Evolutionary conservation across 31 red algal species (phyloP).

Genomic region (Asparagopsis taxiformis): DNA sequence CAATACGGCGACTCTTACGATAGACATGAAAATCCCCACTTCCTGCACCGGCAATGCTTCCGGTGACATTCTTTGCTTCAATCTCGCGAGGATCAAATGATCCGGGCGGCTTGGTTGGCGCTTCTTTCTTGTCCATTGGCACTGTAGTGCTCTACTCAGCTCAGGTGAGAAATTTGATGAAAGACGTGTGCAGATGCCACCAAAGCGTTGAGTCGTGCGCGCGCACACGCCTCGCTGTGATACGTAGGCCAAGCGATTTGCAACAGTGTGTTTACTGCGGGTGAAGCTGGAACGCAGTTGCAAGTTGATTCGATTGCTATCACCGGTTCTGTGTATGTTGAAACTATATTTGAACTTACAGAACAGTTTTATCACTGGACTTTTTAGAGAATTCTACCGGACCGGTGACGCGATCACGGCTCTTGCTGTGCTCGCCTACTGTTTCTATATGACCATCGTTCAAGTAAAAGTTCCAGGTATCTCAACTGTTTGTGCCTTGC

Average conservation of each 20-base stretch:
- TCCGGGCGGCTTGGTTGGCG: neutral
- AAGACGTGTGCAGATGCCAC: neutral
- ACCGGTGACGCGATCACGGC: neutral
- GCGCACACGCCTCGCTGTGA: too few relatives aligned
- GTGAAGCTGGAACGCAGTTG: neutral
- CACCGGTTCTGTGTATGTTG: neutral
- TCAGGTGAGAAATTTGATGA: neutral
- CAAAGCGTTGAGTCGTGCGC: neutral
- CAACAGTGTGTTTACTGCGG: neutral
- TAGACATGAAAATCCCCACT: slow-evolving; percentile 97
- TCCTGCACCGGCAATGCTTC: slow-evolving; percentile 86
- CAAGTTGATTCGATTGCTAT: neutral
- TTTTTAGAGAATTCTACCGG: neutral
- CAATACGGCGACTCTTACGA: slow-evolving; percentile 61
- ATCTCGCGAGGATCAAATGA: slow-evolving; percentile 39
- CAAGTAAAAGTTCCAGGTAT: neutral
- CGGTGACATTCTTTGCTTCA: slow-evolving; percentile 64
- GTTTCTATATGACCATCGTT: neutral
- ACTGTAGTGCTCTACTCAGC: neutral
- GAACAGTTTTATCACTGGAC: neutral
- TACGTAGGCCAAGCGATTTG: neutral
- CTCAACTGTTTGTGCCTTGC: neutral
- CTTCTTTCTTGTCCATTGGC: neutral
- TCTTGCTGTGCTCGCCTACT: neutral
- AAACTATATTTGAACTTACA: neutral